Conservation (phyloP, 2,329 filamentous ascomycete species). For the Colletotrichum filicis region DNA sequence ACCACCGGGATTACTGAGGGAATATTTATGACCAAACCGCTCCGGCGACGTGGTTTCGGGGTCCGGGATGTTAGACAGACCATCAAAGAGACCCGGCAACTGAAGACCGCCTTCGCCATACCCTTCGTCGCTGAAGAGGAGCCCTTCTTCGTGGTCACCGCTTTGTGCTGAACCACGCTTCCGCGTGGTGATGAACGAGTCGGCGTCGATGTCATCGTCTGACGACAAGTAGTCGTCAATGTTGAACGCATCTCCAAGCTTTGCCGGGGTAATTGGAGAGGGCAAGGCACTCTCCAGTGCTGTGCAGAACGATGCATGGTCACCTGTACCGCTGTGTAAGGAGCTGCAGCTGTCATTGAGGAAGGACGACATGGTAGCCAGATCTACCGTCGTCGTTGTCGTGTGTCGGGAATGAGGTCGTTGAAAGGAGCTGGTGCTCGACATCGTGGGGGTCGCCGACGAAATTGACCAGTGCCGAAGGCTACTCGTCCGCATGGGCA, state of each 20-base stretch:
- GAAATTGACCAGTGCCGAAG: slow-evolving; percentile 54
- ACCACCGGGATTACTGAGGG: background rate
- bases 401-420: slow-evolving; percentile 56
- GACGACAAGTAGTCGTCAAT: slow-evolving; percentile 52
- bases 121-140: slow-evolving; percentile 48
- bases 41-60: slow-evolving; percentile 7
- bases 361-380: slow-evolving; percentile 38
- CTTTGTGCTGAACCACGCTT: slow-evolving; percentile 23
- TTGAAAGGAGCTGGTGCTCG: slow-evolving; percentile 52
- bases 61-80: slow-evolving; percentile 26
- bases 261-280: background rate
- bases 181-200: slow-evolving; percentile 42
- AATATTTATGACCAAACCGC: background rate
- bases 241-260: slow-evolving; percentile 42
- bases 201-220: slow-evolving; percentile 50
- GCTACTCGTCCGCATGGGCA: slow-evolving; percentile 50
- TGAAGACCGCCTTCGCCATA: slow-evolving; percentile 47
- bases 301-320: slow-evolving; percentile 32
- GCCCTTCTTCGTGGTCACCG: slow-evolving; percentile 48
- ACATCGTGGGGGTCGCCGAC: slow-evolving; percentile 52
- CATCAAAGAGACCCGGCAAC: slow-evolving; percentile 48
- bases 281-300: slow-evolving; percentile 25
- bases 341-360: slow-evolving; percentile 32
- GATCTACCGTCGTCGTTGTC: slow-evolving; percentile 56
- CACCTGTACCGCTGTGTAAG: slow-evolving; percentile 26